A percentile compares a stretch with the other conserved stretches of the same genome.
phyloP scores from a whole-genome alignment of 371 early-diverging fungal species.

The Mycotypha africana region DNA sequence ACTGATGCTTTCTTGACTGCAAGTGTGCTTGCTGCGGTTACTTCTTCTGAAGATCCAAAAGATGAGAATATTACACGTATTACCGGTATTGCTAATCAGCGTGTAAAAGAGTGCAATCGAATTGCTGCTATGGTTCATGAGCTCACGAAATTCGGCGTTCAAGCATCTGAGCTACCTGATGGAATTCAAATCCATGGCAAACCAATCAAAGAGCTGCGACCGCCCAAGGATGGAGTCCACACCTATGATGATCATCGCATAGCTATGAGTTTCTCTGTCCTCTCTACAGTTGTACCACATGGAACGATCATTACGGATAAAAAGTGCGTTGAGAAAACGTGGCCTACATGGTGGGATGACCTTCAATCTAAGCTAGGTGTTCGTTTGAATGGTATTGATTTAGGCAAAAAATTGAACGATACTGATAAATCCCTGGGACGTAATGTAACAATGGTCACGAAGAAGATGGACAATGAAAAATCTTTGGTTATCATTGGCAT shows the following conservation, averaged over 20 bases:
- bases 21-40: slow-evolving; percentile 88
- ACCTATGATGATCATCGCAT: slow-evolving; percentile 98
- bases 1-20: slow-evolving; percentile 98
- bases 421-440: slow-evolving; percentile 28
- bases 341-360: slow-evolving; percentile 98
- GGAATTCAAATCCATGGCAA: slow-evolving; percentile 87
- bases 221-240: slow-evolving; percentile 68
- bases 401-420: slow-evolving; percentile 38
- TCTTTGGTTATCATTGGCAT: slow-evolving; percentile 91
- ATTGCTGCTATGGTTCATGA: slow-evolving; percentile 95
- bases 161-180: slow-evolving; percentile 78
- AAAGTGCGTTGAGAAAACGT: slow-evolving; percentile 97
- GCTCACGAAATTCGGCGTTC: slow-evolving; percentile 86
- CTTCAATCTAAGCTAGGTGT: slow-evolving; percentile 76
- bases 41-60: slow-evolving; percentile 42
- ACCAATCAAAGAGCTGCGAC: slow-evolving; percentile 44
- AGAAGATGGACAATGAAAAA: slow-evolving; percentile 21
- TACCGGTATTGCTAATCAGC: slow-evolving; percentile 95
- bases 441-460: background rate
- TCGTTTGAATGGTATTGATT: slow-evolving; percentile 68
- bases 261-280: slow-evolving; percentile 93
- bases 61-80: slow-evolving; percentile 72
- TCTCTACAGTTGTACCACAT: slow-evolving; percentile 71
- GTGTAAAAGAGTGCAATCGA: slow-evolving; percentile 97
- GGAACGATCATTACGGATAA: slow-evolving; percentile 84